Evolutionary conservation across 352 stramenopile genomes (phyloP).

Genomic region (Globisporangium sylvaticum): DNA sequence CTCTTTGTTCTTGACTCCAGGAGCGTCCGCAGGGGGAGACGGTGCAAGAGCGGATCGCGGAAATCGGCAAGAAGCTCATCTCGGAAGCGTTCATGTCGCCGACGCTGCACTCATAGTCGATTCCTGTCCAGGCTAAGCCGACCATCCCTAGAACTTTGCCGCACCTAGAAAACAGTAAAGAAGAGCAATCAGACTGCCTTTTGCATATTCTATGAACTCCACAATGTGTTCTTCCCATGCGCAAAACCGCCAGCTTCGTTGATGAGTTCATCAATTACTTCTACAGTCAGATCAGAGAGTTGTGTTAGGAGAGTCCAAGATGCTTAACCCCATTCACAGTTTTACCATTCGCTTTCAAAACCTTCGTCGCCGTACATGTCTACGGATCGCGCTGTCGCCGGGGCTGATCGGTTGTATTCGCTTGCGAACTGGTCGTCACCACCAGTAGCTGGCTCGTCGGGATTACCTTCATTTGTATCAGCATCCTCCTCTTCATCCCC

Average conservation of each 20-base stretch:
- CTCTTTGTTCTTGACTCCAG: neutral
- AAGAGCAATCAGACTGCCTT: neutral
- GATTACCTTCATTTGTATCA: neutral
- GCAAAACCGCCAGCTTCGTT: neutral
- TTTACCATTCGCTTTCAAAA: constrained; percentile 50
- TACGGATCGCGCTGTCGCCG: constrained; percentile 17
- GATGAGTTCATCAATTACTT: neutral
- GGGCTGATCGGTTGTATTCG: constrained; percentile 5
- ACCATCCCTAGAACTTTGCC: neutral
- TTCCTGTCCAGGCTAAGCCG: neutral
- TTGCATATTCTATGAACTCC: neutral
- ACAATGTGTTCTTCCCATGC: neutral
- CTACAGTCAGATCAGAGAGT: neutral
- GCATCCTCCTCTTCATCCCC: constrained; percentile 8
- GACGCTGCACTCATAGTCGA: neutral
- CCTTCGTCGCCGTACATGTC: constrained; percentile 50
- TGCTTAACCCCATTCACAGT: neutral
- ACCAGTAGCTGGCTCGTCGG: constrained; percentile 7
- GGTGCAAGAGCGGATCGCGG: constrained; percentile 56
- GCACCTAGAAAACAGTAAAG: neutral
- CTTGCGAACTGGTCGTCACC: constrained; percentile 13
- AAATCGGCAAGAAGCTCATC: constrained; percentile 70
- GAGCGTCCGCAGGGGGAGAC: constrained; percentile 4
- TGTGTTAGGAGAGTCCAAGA: neutral
- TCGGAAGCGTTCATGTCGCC: constrained; percentile 47